Conservation (phyloP, 2,329 filamentous ascomycete species). For the Pochonia chlamydosporia region DNA sequence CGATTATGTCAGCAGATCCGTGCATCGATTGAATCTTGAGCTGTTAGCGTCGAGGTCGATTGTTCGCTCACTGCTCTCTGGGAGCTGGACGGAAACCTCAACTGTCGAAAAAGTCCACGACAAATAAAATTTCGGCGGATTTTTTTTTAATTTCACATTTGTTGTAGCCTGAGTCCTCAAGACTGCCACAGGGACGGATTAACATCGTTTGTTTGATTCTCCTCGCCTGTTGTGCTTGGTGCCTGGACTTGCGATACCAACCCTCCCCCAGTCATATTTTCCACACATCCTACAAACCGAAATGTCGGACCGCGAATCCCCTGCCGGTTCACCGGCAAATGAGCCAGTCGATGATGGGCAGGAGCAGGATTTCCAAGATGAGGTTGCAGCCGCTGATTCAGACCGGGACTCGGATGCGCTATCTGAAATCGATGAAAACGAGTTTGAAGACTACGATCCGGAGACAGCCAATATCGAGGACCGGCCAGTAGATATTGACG, state of each 20-base stretch:
- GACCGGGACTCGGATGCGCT: slow-evolving; percentile 55
- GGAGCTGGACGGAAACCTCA: too few relatives aligned
- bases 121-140: too few relatives aligned
- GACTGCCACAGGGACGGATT: too few relatives aligned
- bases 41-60: neutral
- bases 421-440: slow-evolving; percentile 64
- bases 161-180: too few relatives aligned
- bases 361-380: slow-evolving; percentile 36
- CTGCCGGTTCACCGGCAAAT: slow-evolving; percentile 30
- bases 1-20: slow-evolving; percentile 23
- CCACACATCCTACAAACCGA: slow-evolving; percentile 1
- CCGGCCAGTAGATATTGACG: slow-evolving; percentile 60
- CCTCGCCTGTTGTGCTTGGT: neutral
- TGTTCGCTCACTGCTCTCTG: neutral
- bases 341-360: slow-evolving; percentile 33
- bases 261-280: neutral
- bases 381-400: slow-evolving; percentile 35
- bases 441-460: slow-evolving; percentile 65
- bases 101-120: too few relatives aligned
- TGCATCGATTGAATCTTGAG: neutral
- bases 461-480: slow-evolving; percentile 58
- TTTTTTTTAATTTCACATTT: too few relatives aligned
- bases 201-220: too few relatives aligned
- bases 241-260: neutral
- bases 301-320: slow-evolving; percentile 44